phyloP scores from a whole-genome alignment of 1,139 yeast genomes.

The Pichia sp. region DNA sequence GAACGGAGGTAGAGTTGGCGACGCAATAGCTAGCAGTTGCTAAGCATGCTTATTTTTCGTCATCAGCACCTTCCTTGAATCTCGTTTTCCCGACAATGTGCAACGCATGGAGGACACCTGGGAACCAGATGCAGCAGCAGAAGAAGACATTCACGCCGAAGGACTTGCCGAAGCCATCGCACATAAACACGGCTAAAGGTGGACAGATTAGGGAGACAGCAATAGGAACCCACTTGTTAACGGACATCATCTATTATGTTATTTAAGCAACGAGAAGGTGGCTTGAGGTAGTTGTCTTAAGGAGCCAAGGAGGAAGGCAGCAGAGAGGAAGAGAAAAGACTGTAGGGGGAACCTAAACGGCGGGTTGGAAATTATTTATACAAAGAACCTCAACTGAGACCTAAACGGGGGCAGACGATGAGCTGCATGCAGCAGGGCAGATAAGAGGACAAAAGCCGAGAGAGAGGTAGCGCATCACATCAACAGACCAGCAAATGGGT shows the following conservation, averaged over 20 bases:
- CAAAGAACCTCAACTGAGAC: background rate
- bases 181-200: conserved; percentile 68
- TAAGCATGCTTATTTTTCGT: background rate
- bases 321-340: too few relatives aligned
- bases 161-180: conserved; percentile 56
- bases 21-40: background rate
- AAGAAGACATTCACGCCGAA: conserved; percentile 59
- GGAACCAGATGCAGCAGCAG: conserved; percentile 66
- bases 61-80: conserved; percentile 3
- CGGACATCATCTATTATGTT: conserved; percentile 3
- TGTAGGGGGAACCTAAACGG: background rate
- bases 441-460: too few relatives aligned
- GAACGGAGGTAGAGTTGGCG: background rate
- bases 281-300: too few relatives aligned
- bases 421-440: too few relatives aligned
- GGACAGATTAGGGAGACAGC: conserved; percentile 56
- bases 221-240: conserved; percentile 12
- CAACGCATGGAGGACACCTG: conserved; percentile 70
- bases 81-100: conserved; percentile 42
- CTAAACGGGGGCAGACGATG: too few relatives aligned
- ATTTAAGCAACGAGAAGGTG: background rate
- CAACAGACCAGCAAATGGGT: background rate
- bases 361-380: background rate
- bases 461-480: background rate
- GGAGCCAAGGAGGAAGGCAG: too few relatives aligned